A percentile compares a stretch with the other conserved stretches of the same genome.
Evolutionary conservation across 2,329 filamentous ascomycete genomes (phyloP).

Genomic region (Aspergillus tanneri): DNA sequence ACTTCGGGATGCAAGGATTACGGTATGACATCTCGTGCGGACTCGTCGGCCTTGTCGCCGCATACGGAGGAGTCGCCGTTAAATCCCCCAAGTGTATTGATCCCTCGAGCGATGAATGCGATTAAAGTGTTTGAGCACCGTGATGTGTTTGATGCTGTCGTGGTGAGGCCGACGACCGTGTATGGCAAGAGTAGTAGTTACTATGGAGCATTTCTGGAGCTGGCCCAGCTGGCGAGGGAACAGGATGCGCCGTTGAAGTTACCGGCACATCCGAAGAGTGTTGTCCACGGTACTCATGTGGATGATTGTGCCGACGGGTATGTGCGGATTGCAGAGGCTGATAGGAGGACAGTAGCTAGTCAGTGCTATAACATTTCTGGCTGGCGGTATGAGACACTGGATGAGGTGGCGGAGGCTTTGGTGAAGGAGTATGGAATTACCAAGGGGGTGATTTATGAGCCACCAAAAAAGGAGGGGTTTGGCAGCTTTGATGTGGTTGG

Average conservation of each 20-base stretch:
- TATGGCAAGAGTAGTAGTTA: slow-evolving; percentile 9
- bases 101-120: background rate
- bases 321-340: slow-evolving; percentile 6
- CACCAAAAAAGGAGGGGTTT: background rate
- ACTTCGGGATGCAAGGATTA: slow-evolving; percentile 17
- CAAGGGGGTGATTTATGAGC: background rate
- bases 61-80: slow-evolving; percentile 13
- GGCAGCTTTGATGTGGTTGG: background rate
- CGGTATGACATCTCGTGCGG: slow-evolving; percentile 8
- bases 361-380: slow-evolving; percentile 10
- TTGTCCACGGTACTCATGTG: slow-evolving; percentile 10
- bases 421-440: background rate
- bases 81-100: slow-evolving; percentile 2
- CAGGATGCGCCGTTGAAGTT: background rate
- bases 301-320: slow-evolving; percentile 13
- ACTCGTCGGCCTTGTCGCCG: background rate
- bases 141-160: slow-evolving; percentile 5
- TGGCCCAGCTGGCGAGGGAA: background rate
- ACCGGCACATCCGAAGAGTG: background rate
- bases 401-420: slow-evolving; percentile 1
- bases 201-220: slow-evolving; percentile 10
- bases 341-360: background rate
- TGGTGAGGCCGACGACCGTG: slow-evolving; percentile 11
- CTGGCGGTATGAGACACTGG: slow-evolving; percentile 8
- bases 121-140: slow-evolving; percentile 4